Percentiles rank a stretch among this genome's conserved stretches.
phyloP scores from a whole-genome alignment of 2,329 filamentous ascomycete genomes.

The Diaporthe sp. region DNA sequence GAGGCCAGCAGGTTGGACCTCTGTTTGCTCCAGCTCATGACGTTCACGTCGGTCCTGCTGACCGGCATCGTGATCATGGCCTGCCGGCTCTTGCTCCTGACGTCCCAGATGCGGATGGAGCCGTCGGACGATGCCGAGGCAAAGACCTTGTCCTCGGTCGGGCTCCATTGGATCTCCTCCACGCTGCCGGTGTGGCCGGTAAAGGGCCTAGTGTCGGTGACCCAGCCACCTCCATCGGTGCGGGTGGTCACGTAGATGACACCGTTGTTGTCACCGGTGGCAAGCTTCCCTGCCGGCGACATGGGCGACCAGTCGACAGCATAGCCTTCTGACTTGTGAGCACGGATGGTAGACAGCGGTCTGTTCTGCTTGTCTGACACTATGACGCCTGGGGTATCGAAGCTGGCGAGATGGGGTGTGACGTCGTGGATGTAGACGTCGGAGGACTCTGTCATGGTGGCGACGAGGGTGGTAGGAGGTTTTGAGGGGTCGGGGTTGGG shows the following conservation, averaged over 20 bases:
- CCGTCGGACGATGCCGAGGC: constrained; percentile 94
- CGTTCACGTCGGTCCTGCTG: constrained; percentile 89
- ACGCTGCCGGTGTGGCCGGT: constrained; percentile 86
- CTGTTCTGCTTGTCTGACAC: constrained; percentile 88
- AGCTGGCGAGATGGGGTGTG: constrained; percentile 86
- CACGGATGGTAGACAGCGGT: constrained; percentile 85
- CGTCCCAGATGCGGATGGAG: constrained; percentile 95
- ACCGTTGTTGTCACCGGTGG: constrained; percentile 92
- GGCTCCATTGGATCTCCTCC: constrained; percentile 97
- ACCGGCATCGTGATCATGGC: constrained; percentile 89
- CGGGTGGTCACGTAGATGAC: constrained; percentile 89
- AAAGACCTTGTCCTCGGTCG: constrained; percentile 92
- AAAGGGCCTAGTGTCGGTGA: constrained; percentile 86
- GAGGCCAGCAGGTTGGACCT: constrained; percentile 91
- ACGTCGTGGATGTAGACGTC: constrained; percentile 95
- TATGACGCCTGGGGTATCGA: constrained; percentile 86
- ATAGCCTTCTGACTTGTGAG: constrained; percentile 95
- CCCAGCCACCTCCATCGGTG: constrained; percentile 88
- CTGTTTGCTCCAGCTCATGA: constrained; percentile 93
- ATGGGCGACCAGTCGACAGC: constrained; percentile 96
- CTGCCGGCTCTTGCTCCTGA: constrained; percentile 87
- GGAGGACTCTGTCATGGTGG: constrained; percentile 90
- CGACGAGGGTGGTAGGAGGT: constrained; percentile 85
- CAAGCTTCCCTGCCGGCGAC: constrained; percentile 82
- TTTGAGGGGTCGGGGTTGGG: constrained; percentile 76